Conservation (phyloP, 1,139 yeast species). For the Geotrichum aggregatum region DNA sequence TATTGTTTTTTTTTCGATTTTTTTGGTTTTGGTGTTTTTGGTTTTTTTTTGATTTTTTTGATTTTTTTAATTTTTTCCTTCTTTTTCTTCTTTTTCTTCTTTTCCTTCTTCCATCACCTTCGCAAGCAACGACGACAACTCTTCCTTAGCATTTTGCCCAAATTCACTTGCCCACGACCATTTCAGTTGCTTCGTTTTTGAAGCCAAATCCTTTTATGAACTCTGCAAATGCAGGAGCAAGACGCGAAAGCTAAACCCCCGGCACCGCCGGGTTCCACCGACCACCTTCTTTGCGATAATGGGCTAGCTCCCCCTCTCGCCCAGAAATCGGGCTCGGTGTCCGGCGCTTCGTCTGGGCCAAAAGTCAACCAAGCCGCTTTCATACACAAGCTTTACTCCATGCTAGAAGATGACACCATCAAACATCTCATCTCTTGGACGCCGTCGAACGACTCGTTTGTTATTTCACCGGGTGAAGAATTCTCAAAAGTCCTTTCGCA, state of each 20-base stretch:
- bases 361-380: constrained; percentile 50
- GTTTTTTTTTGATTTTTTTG: constrained; percentile 4
- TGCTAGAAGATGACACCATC: constrained; percentile 53
- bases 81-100: constrained; percentile 23
- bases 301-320: background rate
- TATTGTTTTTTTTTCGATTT: background rate
- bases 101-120: constrained; percentile 18
- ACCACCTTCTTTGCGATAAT: background rate
- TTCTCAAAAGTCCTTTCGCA: constrained; percentile 65
- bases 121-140: background rate
- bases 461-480: constrained; percentile 43
- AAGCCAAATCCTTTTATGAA: background rate
- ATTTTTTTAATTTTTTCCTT: constrained; percentile 22
- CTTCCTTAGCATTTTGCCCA: no score
- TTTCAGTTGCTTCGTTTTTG: no score
- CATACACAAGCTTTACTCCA: constrained; percentile 56
- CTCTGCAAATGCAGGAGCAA: constrained; percentile 5
- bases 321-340: constrained; percentile 28
- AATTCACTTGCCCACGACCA: no score
- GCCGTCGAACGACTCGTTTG: constrained; percentile 47
- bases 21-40: constrained; percentile 1
- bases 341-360: constrained; percentile 36
- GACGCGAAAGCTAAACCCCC: constrained; percentile 9
- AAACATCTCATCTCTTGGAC: constrained; percentile 76
- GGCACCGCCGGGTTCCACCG: constrained; percentile 1